Percentiles rank a stretch among this genome's conserved stretches.
Conservation (phyloP, 768 basidiomycete species). For the Lentinula raphanica region DNA sequence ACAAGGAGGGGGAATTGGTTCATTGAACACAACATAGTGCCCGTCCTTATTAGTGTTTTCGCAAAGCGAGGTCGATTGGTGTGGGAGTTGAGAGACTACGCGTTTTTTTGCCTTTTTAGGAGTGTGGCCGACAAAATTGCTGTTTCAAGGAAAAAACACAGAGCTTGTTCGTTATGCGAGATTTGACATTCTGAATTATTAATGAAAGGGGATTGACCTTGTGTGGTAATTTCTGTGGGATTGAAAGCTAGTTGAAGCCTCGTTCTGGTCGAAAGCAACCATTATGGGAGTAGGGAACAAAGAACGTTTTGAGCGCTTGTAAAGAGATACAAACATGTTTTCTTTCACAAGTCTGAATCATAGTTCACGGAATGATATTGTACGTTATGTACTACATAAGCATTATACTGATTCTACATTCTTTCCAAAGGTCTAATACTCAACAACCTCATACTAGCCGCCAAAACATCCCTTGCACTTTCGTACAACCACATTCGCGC, state of each 20-base stretch:
- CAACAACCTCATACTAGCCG: slow-evolving; percentile 77
- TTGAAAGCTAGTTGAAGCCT: neutral
- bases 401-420: too few relatives aligned
- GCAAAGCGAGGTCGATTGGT: neutral
- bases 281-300: neutral
- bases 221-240: neutral
- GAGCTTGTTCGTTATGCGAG: neutral
- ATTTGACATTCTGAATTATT: neutral
- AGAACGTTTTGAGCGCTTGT: neutral
- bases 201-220: neutral
- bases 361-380: too few relatives aligned
- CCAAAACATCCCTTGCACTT: slow-evolving; percentile 86
- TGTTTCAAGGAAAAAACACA: slow-evolving; percentile 3
- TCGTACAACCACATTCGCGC: slow-evolving; percentile 89
- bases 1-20: neutral
- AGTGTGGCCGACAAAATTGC: neutral
- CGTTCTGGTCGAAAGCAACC: neutral
- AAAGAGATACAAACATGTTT: neutral
- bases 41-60: neutral
- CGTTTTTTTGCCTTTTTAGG: slow-evolving; percentile 3
- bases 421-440: slow-evolving; percentile 87
- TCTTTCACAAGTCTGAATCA: neutral
- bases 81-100: neutral
- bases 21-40: neutral
- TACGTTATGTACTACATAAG: slow-evolving; percentile 33